Conservation (phyloP, 1,139 yeast species). For the Blastobotrys buckinghamii region DNA sequence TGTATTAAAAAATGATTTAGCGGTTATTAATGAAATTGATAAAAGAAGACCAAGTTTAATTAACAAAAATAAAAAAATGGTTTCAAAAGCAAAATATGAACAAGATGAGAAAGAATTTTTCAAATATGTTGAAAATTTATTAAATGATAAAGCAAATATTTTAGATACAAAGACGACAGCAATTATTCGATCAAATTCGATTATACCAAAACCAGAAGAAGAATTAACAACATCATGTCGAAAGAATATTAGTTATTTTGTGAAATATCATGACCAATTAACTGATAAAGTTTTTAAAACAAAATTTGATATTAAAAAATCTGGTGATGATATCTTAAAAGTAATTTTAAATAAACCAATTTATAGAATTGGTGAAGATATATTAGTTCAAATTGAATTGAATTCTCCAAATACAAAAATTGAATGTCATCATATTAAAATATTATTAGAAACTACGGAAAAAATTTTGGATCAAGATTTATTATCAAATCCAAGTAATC, state of each 20-base stretch:
- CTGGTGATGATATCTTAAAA: conserved; percentile 30
- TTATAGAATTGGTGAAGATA: conserved; percentile 35
- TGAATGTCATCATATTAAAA: conserved; percentile 34
- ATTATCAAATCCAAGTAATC: conserved; percentile 30
- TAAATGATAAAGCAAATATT: background rate
- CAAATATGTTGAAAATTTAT: background rate
- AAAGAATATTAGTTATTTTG: conserved; percentile 27
- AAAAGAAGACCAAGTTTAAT: no score
- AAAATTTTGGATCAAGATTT: conserved; percentile 22
- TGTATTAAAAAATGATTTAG: conserved; percentile 24
- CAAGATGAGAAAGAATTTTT: conserved; percentile 3
- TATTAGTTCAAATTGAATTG: conserved; percentile 29
- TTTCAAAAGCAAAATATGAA: background rate
- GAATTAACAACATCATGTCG: conserved; percentile 6
- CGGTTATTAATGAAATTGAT: conserved; percentile 18
- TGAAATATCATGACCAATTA: conserved; percentile 20
- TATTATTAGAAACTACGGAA: conserved; percentile 35
- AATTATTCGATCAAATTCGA: background rate
- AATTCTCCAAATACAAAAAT: conserved; percentile 19
- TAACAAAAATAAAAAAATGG: background rate
- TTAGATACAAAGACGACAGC: background rate
- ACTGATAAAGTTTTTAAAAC: conserved; percentile 19
- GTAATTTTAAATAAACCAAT: conserved; percentile 33
- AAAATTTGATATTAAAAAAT: conserved; percentile 32
- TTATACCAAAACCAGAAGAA: background rate